Conservation (phyloP, 2,329 filamentous ascomycete species). For the Cordyceps cicadae region DNA sequence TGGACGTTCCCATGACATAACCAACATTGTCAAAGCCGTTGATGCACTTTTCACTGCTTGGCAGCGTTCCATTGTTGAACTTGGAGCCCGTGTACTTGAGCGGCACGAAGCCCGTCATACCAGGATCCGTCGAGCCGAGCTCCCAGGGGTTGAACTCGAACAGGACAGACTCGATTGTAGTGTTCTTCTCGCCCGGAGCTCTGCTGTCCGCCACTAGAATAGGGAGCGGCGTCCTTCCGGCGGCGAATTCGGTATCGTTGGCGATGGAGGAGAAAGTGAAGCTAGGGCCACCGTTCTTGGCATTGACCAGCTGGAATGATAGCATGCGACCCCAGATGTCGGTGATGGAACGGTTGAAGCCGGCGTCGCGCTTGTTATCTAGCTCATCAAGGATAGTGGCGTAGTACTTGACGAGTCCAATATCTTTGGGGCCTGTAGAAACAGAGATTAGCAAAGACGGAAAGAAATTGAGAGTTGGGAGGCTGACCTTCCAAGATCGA, state of each 20-base stretch:
- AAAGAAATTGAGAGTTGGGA: background rate
- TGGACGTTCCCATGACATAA: conserved; percentile 76
- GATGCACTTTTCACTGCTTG: conserved; percentile 38
- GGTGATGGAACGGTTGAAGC: conserved; percentile 58
- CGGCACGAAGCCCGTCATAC: conserved; percentile 50
- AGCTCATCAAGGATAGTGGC: conserved; percentile 27
- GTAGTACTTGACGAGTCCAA: conserved; percentile 33
- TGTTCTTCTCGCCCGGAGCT: conserved; percentile 33
- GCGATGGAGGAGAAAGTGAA: conserved; percentile 72
- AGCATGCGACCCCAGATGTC: conserved; percentile 86
- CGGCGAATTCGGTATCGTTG: conserved; percentile 34
- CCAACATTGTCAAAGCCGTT: conserved; percentile 70
- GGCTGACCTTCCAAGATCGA: conserved; percentile 31
- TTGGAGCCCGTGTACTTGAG: conserved; percentile 53
- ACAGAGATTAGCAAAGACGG: background rate
- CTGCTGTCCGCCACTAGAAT: conserved; percentile 43
- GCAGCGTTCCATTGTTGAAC: conserved; percentile 41
- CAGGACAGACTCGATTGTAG: conserved; percentile 49
- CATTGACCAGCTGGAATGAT: conserved; percentile 79
- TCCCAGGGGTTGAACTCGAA: conserved; percentile 61
- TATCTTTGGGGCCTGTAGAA: conserved; percentile 25
- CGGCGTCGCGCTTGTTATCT: conserved; percentile 30
- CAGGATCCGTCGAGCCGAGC: conserved; percentile 55
- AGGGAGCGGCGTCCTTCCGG: conserved; percentile 38
- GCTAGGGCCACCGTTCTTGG: conserved; percentile 59